phyloP scores from a whole-genome alignment of 352 stramenopile species.

The Phytophthora agathidicida region DNA sequence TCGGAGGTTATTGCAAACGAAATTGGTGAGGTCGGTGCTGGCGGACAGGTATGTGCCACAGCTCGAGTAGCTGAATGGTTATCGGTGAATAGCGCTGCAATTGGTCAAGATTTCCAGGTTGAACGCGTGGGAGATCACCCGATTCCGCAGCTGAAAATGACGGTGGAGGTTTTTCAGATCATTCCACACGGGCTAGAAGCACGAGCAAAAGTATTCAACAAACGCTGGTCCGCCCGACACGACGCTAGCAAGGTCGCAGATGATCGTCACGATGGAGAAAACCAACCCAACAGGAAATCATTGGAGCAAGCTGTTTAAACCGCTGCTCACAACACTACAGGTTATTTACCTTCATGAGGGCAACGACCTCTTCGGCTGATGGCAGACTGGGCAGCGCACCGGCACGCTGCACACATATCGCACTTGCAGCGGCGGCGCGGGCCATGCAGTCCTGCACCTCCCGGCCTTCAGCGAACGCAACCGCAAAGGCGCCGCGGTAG shows the following conservation, averaged over 20 bases:
- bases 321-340: not conserved
- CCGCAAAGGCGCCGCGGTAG: slow-evolving; percentile 69
- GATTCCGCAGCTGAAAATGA: slow-evolving; percentile 44
- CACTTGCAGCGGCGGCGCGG: slow-evolving; percentile 53
- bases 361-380: slow-evolving; percentile 24
- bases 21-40: slow-evolving; percentile 49
- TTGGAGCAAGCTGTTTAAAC: not conserved
- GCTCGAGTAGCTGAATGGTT: slow-evolving; percentile 49
- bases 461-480: slow-evolving; percentile 47
- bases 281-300: slow-evolving; percentile 2
- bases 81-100: slow-evolving; percentile 24
- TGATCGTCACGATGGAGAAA: not conserved
- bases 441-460: slow-evolving; percentile 48
- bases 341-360: slow-evolving; percentile 27
- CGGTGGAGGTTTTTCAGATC: slow-evolving; percentile 48
- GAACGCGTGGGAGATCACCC: slow-evolving; percentile 32
- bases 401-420: slow-evolving; percentile 60
- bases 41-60: slow-evolving; percentile 61
- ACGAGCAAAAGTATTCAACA: slow-evolving; percentile 42
- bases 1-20: slow-evolving; percentile 66
- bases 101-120: slow-evolving; percentile 33
- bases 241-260: slow-evolving; percentile 24
- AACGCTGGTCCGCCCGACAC: slow-evolving; percentile 15
- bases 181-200: slow-evolving; percentile 40
- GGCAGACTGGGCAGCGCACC: slow-evolving; percentile 72